Evolutionary conservation across 129 eudicot species (phyloP).

Genomic region (Arctium minus): DNA sequence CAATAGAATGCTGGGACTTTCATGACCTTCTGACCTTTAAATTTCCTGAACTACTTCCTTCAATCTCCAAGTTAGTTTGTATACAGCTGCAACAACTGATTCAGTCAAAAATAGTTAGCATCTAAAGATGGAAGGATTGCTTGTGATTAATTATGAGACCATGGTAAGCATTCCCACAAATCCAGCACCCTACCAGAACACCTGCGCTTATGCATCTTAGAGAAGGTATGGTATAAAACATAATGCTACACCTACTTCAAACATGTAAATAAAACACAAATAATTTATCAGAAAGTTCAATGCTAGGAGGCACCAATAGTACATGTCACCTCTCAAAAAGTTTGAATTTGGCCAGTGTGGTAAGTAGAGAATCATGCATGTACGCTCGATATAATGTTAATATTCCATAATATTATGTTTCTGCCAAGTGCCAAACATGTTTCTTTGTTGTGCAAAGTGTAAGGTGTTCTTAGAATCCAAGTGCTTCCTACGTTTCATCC

Average conservation of each 20-base stretch:
- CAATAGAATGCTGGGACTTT: slow-evolving; percentile 5
- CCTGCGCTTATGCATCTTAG: neutral
- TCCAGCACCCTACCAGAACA: neutral
- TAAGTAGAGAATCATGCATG: neutral
- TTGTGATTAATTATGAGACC: neutral
- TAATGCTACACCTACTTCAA: neutral
- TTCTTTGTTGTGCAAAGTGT: neutral
- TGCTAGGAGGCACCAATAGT: neutral
- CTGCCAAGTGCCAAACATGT: neutral
- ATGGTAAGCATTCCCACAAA: neutral
- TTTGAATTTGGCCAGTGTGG: neutral
- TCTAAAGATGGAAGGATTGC: neutral
- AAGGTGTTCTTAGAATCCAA: neutral
- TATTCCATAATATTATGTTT: neutral
- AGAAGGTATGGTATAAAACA: neutral
- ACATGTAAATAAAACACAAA: neutral
- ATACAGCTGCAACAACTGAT: slow-evolving; percentile 3
- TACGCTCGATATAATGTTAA: neutral
- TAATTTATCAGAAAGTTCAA: neutral
- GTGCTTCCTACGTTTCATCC: neutral
- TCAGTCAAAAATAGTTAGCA: neutral
- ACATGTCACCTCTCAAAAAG: neutral
- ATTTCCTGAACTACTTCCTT: neutral
- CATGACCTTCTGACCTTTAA: slow-evolving; percentile 25
- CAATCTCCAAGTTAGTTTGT: slow-evolving; percentile 9